Evolutionary conservation across 305 asterid genomes (phyloP).

Genomic region (Fraxinus platypoda): DNA sequence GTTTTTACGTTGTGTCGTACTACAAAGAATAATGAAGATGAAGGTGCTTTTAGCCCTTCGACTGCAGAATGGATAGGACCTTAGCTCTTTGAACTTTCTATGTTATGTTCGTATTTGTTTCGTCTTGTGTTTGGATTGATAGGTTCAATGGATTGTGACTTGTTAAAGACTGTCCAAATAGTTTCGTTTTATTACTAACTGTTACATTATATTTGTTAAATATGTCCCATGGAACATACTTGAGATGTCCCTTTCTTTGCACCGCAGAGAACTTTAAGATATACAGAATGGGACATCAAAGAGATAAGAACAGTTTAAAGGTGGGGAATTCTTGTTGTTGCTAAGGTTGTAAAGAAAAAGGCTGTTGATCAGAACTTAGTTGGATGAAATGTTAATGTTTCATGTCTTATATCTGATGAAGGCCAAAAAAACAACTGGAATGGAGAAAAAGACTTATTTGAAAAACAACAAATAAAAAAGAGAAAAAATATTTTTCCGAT

Average conservation of each 20-base stretch:
- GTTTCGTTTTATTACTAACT: neutral
- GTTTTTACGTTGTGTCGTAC: conserved; percentile 9
- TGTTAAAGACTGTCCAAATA: neutral
- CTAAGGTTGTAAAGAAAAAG: neutral
- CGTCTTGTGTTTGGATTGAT: neutral
- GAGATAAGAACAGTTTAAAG: neutral
- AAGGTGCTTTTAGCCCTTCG: neutral
- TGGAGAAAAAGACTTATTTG: too few species aligned
- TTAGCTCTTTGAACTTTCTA: neutral
- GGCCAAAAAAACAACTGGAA: too few species aligned
- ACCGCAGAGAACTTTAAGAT: neutral
- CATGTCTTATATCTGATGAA: too few species aligned
- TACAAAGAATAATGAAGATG: conserved; percentile 23
- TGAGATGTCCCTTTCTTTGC: neutral
- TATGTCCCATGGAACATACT: neutral
- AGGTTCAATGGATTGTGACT: neutral
- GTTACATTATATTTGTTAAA: neutral
- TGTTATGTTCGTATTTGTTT: neutral
- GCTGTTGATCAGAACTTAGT: neutral
- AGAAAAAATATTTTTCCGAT: too few species aligned
- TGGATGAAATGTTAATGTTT: neutral
- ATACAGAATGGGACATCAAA: neutral
- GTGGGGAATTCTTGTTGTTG: neutral
- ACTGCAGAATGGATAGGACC: conserved; percentile 11
- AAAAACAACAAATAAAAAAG: too few species aligned